Conservation (phyloP, 2,329 filamentous ascomycete species). For the Ophiobolus disseminans region DNA sequence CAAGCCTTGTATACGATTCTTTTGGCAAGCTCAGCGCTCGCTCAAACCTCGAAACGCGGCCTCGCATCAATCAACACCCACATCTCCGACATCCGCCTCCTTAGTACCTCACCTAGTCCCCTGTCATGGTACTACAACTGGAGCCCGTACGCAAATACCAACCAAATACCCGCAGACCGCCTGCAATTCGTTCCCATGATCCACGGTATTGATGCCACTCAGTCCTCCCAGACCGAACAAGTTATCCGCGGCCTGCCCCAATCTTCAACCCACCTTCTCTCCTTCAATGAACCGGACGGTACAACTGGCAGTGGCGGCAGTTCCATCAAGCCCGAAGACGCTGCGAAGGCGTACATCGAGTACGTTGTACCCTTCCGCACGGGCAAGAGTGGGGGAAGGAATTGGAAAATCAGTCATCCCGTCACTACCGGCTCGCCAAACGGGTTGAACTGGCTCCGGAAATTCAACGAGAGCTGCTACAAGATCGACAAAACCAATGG, state of each 20-base stretch:
- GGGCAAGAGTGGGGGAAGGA: constrained; percentile 56
- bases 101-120: constrained; percentile 67
- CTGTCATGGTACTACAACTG: constrained; percentile 91
- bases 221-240: constrained; percentile 61
- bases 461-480: constrained; percentile 69
- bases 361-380: constrained; percentile 73
- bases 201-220: constrained; percentile 64
- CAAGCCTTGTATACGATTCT: constrained; percentile 11
- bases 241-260: constrained; percentile 65
- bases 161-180: constrained; percentile 53
- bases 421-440: constrained; percentile 68
- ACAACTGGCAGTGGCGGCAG: constrained; percentile 66
- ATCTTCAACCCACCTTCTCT: constrained; percentile 69
- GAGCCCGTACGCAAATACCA: constrained; percentile 60
- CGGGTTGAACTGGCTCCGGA: constrained; percentile 71
- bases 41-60: constrained; percentile 69
- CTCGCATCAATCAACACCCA: constrained; percentile 70
- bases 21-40: constrained; percentile 12
- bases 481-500: constrained; percentile 47
- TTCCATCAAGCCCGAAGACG: constrained; percentile 65
- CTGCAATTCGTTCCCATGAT: constrained; percentile 84
- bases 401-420: constrained; percentile 70
- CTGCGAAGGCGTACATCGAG: constrained; percentile 73
- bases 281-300: constrained; percentile 82
- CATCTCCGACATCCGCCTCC: constrained; percentile 65